A percentile compares a stretch with the other conserved stretches of the same genome.
phyloP scores from a whole-genome alignment of 139 green algal genomes.

The Volvox reticuliferus region DNA sequence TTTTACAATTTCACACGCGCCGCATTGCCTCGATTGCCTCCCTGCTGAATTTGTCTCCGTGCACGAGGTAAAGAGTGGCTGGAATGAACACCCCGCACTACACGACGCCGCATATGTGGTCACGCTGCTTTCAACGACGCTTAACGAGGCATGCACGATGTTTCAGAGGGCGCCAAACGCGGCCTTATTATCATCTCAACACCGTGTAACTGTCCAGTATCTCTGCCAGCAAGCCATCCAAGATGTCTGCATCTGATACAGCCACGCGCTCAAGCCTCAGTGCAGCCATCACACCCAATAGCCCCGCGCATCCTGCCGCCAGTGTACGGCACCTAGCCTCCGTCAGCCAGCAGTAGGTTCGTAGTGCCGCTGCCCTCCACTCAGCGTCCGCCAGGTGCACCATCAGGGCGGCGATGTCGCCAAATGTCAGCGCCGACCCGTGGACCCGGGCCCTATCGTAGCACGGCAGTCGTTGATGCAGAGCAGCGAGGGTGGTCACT shows the following conservation, averaged over 20 bases:
- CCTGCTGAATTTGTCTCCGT: no score
- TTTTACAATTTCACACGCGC: no score
- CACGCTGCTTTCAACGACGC: no score
- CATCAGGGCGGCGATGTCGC: background rate
- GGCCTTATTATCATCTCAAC: no score
- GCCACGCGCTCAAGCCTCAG: background rate
- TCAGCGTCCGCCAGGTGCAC: background rate
- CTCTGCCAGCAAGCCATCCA: conserved; percentile 39
- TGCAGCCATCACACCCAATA: conserved; percentile 28
- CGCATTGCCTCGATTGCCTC: no score
- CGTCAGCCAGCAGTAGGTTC: conserved; percentile 27
- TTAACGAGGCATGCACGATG: no score
- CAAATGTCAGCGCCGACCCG: background rate
- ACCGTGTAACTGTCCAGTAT: background rate
- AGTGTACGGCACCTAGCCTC: conserved; percentile 5
- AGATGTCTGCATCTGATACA: conserved; percentile 35
- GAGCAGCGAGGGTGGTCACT: conserved; percentile 28
- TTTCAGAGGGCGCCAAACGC: no score
- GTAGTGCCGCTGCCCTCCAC: background rate
- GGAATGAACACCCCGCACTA: no score
- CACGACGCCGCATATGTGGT: no score
- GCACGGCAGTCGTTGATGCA: conserved; percentile 8
- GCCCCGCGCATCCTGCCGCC: conserved; percentile 14
- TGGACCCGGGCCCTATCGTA: conserved; percentile 27
- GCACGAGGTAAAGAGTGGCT: no score